phyloP scores from a whole-genome alignment of 2,329 filamentous ascomycete species.

The Beauveria brongniartii region DNA sequence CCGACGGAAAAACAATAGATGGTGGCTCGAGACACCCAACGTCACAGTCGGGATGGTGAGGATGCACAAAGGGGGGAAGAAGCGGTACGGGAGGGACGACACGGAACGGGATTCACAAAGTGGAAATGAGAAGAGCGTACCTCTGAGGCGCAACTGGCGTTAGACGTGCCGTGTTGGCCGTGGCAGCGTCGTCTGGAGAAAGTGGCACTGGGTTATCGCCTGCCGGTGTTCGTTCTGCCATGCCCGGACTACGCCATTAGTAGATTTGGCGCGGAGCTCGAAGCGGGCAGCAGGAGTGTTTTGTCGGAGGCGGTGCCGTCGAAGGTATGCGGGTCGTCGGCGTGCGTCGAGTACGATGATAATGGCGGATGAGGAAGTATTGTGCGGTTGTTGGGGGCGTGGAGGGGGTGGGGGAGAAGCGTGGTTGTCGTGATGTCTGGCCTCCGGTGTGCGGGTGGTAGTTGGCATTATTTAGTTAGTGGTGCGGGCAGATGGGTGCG shows the following conservation, averaged over 20 bases:
- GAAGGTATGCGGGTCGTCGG: constrained; percentile 16
- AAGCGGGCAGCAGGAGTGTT: not conserved
- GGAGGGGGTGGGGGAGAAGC: not conserved
- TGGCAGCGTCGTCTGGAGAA: constrained; percentile 27
- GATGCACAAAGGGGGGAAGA: not conserved
- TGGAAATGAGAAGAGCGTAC: not conserved
- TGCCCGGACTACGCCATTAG: constrained; percentile 58
- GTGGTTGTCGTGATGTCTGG: constrained; percentile 1
- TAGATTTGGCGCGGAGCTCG: constrained; percentile 31
- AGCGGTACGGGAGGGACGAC: not conserved
- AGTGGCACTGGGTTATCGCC: constrained; percentile 50
- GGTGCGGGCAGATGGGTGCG: not conserved
- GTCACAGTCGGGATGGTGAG: not conserved
- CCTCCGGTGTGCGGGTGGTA: not conserved
- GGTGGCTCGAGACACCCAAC: constrained; percentile 3
- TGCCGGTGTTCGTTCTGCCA: constrained; percentile 55
- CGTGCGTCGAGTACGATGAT: not conserved
- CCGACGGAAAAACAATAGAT: not conserved
- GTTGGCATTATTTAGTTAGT: not conserved
- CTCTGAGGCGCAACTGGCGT: constrained; percentile 17
- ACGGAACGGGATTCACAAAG: not conserved
- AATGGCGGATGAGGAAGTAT: not conserved
- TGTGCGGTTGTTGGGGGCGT: not conserved
- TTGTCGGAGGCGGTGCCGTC: not conserved
- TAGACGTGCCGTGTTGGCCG: constrained; percentile 12